Percentiles rank a stretch among this genome's conserved stretches.
Conservation (phyloP, 257 asterid genomes). For the Solanum medicagineum region DNA sequence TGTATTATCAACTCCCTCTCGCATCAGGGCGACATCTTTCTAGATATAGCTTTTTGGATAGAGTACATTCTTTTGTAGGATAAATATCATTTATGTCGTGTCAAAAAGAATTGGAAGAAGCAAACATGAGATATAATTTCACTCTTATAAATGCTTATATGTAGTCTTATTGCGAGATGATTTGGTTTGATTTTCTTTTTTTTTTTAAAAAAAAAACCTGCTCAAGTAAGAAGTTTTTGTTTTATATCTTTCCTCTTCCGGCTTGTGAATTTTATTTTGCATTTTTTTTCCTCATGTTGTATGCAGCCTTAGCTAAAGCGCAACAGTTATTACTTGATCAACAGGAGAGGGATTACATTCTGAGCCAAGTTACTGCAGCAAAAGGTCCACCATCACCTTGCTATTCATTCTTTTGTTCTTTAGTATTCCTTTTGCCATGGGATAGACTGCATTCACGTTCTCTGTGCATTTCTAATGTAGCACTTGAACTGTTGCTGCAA, state of each 20-base stretch:
- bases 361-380: constrained; percentile 85
- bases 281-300: neutral
- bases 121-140: neutral
- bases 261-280: neutral
- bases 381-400: constrained; percentile 35
- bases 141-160: neutral
- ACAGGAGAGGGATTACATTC: constrained; percentile 84
- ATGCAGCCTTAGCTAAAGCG: constrained; percentile 88
- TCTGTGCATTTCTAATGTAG: neutral
- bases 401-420: neutral
- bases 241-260: neutral
- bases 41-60: neutral
- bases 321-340: constrained; percentile 80
- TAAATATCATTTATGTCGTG: neutral
- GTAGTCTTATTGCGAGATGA: neutral
- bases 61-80: neutral
- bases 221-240: neutral
- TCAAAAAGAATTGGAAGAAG: neutral
- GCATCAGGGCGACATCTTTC: neutral
- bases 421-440: neutral
- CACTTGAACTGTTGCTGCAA: neutral
- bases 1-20: neutral
- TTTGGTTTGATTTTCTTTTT: neutral
- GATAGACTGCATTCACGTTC: neutral
- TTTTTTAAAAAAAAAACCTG: neutral